Base-by-base conservation (phyloP, 139 green algal genomes). In the Chlamydomonas eustigma region DNA sequence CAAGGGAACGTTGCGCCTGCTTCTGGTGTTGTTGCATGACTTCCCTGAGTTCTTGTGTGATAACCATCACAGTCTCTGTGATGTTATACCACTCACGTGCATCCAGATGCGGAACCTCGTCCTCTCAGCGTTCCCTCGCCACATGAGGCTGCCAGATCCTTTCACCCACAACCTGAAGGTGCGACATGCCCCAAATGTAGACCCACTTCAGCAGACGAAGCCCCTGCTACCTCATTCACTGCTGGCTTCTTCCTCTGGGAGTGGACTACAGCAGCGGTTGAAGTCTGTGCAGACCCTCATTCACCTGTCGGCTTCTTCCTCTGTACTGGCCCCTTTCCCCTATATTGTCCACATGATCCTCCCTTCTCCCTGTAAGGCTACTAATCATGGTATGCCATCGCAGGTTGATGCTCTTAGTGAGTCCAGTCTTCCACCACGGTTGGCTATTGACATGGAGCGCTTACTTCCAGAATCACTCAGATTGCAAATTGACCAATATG, bases 11-110 rank as follows among this genome's bases (percentile, higher is more conserved):
- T 84, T 99, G 76, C 88, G 96, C 18, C 86, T 99, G 81, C 90
- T 99, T 80, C 90, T 99, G 82, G 94, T 99, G 66, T 88, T 99
- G 74, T 88, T 99, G 84, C 96, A 99, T 76, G 96, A 99, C 86
- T 98, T 98, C 84, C 96, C 96, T 4, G 96, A 99, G 89, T 98
- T 99, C 86, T 91, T 99, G 73, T 98, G 95, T 85, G 91, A 98
- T 82, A 90, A 97, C 79, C 93, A 98, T 88, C 93, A 97, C 75
- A 83, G 86, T 76, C 91, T 99, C 34, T 98, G 92, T 84, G 91
- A 98, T 81, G 85, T 84, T 76, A 97, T 99, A 77, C 96, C 96
- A 34, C 80, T 91, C 4, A 90, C 82, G 4, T 98, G 94, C 81
- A 93, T 99, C 4, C 73, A 78, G 86, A 94, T 99, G 92, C 89